Evolutionary conservation across 2,329 filamentous ascomycete species (phyloP), one percentile per base, ranked within the genome.

Genomic region (Nemania sp.): DNA sequence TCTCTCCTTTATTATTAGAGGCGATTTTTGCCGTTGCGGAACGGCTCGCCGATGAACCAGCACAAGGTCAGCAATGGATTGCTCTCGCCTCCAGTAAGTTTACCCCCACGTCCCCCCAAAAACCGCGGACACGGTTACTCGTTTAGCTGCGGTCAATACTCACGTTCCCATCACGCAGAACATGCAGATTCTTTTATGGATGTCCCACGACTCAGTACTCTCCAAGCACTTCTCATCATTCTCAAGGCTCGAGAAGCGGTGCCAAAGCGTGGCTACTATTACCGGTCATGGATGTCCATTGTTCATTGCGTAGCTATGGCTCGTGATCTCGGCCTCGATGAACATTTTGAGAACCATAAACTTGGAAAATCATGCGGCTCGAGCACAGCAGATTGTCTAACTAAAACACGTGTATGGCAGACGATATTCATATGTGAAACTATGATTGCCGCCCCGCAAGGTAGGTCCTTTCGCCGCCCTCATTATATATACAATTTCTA

Each of bases 181-280:
- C 95, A 98, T 76, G 92, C 95, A 72, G 92, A 97, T 79, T 93
- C 92, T 57, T 98, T 98, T 79, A 94, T 97, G 87, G 95, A 98
- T 75, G 89, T 95, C 26, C 94, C 95, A 1, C 88, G 95, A 57
- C 77, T 98, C 54, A 98, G 93, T 80, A 98, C 96, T 0, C 89
- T 98, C 10, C 95, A 98, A 80, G 95, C 94, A 2, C 84, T 97
- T 69, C 82, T 98, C 52, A 90, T 98, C 52, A 86, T 98, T 20
- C 82, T 98, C 51, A 98, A 98, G 79, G 96, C 95, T 1, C 88
- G 94, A 70, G 95, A 98, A 79, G 92, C 93, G n/a, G 90, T 92
- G 8, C 94, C 95, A 0, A 97, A 97, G 77, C 90, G 93, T 68
- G 96, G 96, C 0, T 98, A 98, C 78, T 98, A 96, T 79, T 98